Percentiles rank a stretch among this genome's conserved stretches.
Evolutionary conservation across 2,329 filamentous ascomycete genomes (phyloP).

Genomic region (Fusarium pilosicola): DNA sequence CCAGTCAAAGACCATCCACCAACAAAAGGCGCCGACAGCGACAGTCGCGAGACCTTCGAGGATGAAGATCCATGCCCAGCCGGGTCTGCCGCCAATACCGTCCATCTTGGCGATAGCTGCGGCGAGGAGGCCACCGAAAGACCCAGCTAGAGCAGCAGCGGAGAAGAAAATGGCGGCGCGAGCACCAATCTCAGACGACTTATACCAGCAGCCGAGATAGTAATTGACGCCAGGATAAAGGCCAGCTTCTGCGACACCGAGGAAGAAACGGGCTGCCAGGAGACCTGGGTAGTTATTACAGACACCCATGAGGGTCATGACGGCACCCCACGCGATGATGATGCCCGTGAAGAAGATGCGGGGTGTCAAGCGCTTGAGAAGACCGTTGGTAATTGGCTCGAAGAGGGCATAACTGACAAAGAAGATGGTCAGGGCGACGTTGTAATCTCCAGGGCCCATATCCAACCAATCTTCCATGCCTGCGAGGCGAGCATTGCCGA

Average conservation of each 20-base stretch:
- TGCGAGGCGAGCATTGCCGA: slow-evolving; percentile 61
- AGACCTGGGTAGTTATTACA: slow-evolving; percentile 57
- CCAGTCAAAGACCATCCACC: slow-evolving; percentile 82
- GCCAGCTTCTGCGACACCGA: slow-evolving; percentile 74
- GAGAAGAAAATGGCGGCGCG: slow-evolving; percentile 81
- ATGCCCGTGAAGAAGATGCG: slow-evolving; percentile 71
- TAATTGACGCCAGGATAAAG: slow-evolving; percentile 72
- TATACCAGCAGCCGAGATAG: slow-evolving; percentile 84
- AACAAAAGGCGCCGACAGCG: slow-evolving; percentile 70
- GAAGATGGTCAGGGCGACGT: slow-evolving; percentile 68
- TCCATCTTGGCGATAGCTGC: slow-evolving; percentile 75
- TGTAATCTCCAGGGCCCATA: slow-evolving; percentile 60
- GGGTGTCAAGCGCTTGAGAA: slow-evolving; percentile 72
- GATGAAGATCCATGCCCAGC: slow-evolving; percentile 73
- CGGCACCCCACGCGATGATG: slow-evolving; percentile 65
- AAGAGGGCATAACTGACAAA: slow-evolving; percentile 76
- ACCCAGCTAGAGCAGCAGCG: slow-evolving; percentile 79
- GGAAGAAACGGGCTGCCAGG: slow-evolving; percentile 62
- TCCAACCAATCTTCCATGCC: slow-evolving; percentile 31
- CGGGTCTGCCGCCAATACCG: slow-evolving; percentile 61
- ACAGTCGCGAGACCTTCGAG: slow-evolving; percentile 75
- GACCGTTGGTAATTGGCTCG: slow-evolving; percentile 71
- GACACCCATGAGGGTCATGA: slow-evolving; percentile 61
- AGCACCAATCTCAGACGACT: slow-evolving; percentile 77
- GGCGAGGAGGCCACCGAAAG: slow-evolving; percentile 76